Evolutionary conservation across 768 basidiomycete species (phyloP), one percentile per base, ranked within the genome.

Genomic region (Suillus plorans): DNA sequence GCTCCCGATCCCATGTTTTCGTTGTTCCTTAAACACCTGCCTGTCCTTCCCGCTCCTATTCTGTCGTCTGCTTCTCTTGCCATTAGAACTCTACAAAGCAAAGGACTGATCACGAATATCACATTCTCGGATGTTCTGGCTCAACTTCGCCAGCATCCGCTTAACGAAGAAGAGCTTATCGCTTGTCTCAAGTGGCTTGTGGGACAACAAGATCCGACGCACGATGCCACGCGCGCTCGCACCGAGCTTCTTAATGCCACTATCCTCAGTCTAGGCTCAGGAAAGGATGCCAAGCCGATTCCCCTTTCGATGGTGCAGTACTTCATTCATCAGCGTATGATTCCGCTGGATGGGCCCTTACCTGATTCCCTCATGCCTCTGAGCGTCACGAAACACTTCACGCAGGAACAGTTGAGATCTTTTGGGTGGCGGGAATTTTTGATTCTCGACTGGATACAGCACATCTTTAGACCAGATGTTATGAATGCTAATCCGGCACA

Each of bases 371-470:
- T 94, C 6, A 80, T 97, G 1, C 94, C 94, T 1, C 76, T 87
- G 64, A 78, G 73, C 25, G 74, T 97, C 58, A 88, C 89, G 67
- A 87, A 86, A 65, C 74, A 83, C 16, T 83, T 96, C 66, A 73
- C 82, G 8, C 69, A 83, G 0, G 79, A 81, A 3, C 79, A 82
- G 28, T 78, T 96, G 7, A 67, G 74, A 5, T 79, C 84, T 8
- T 92, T 98, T 67, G 86, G 86, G 2, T 97, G 95, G 92, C 78
- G 80, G 25, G 94, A 97, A 71, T 79, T 99, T 9, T 82, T 85
- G 0, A 73, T 96, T 25, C 72, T 84, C 5, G 86, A 93, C 20
- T 99, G 96, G 93, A 69, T 96, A 61, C 77, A 78, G 20, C 83
- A 90, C 75, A 77, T 97, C 59, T 80, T 85, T 37, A 81, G 81